Evolutionary conservation across 352 stramenopile species (phyloP).

Genomic region (Pythium aristosporum): DNA sequence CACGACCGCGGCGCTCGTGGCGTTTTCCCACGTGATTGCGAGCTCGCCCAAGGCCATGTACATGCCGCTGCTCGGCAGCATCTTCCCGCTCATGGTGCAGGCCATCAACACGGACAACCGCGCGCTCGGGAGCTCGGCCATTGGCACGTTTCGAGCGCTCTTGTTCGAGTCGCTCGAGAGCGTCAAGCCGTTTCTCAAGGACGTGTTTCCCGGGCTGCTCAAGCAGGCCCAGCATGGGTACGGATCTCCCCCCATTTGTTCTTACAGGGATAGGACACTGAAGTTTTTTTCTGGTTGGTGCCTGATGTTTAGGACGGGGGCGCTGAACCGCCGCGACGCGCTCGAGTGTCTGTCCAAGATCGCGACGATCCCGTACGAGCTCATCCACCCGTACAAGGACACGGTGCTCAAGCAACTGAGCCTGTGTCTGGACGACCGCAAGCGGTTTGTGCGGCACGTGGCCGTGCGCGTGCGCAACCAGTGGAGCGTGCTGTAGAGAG

Average conservation of each 20-base stretch:
- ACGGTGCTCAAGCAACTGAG: conserved; percentile 73
- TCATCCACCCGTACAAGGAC: conserved; percentile 88
- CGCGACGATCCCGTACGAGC: conserved; percentile 80
- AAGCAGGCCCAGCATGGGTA: conserved; percentile 82
- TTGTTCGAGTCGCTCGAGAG: conserved; percentile 77
- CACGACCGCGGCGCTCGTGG: conserved; percentile 69
- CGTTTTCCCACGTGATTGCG: conserved; percentile 77
- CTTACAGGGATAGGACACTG: background rate
- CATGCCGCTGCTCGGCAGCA: conserved; percentile 66
- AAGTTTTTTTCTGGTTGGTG: conserved; percentile 6
- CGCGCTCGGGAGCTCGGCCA: conserved; percentile 74
- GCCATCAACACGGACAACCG: conserved; percentile 74
- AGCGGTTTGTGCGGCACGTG: conserved; percentile 84
- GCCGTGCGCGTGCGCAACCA: conserved; percentile 89
- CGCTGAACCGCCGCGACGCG: conserved; percentile 67
- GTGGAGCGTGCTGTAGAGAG: conserved; percentile 80
- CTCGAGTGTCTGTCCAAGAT: conserved; percentile 80
- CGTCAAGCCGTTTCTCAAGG: conserved; percentile 82
- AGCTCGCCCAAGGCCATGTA: conserved; percentile 82
- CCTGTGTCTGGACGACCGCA: conserved; percentile 82
- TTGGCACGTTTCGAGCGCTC: conserved; percentile 75
- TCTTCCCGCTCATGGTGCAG: conserved; percentile 83
- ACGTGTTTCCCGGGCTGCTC: conserved; percentile 79
- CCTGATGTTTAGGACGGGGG: conserved; percentile 34
- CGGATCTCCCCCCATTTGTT: conserved; percentile 2